Base-by-base conservation (phyloP, 768 basidiomycete genomes). In the Pseudohyphozyma bogoriensis region DNA sequence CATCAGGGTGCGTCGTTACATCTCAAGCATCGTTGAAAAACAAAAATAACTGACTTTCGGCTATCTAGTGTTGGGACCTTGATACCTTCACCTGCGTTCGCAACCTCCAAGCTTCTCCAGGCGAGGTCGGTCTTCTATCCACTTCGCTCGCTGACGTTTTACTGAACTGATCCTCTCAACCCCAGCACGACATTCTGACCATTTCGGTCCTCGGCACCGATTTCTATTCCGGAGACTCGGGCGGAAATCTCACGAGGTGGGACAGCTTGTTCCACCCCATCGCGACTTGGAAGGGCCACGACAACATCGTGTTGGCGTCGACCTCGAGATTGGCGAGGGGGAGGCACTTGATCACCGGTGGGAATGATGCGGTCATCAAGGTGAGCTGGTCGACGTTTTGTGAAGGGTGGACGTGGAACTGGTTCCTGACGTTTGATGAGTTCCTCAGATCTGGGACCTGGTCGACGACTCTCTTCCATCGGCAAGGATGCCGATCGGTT, bases 41-140 rank as follows among this genome's bases (percentile, higher is more conserved):
- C 31, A 22, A 22, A 39, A 4, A 26, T 15, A 6, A 7, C 63
- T 57, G 45, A 60, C 39, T 7, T 18, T 12, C 26, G 0, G 28
- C n/a, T 10, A 2, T 2, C 12, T 55, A 61, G 61, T 55, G 66
- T 7, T 82, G 88, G 75, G 92, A 96, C 72, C 74, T 95, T 11
- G 90, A 92, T 71, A 93, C 91, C 0, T 84, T 83, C 65, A 89
- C 89, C 0, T 77, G 87, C 39, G 83, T 97, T 31, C 77, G 93
- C 52, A 89, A 84, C 0, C 85, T 97, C 58, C n/a, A 85, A 91
- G 22, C 85, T 87, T 1, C 84, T 88, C 65, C 86, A 90, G 77
- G 86, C 86, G 50, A 20, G 76, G n/a, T 56, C 4, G 47, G 0
- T 50, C 55, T 16, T 50, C 22, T 13, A 9, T 20, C 35, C 15